These are phyloP conservation scores for Ceratobasidium sp. DNA, from an alignment of 1,284 basidiomycete species.

Conservation along the genomic window DNA sequence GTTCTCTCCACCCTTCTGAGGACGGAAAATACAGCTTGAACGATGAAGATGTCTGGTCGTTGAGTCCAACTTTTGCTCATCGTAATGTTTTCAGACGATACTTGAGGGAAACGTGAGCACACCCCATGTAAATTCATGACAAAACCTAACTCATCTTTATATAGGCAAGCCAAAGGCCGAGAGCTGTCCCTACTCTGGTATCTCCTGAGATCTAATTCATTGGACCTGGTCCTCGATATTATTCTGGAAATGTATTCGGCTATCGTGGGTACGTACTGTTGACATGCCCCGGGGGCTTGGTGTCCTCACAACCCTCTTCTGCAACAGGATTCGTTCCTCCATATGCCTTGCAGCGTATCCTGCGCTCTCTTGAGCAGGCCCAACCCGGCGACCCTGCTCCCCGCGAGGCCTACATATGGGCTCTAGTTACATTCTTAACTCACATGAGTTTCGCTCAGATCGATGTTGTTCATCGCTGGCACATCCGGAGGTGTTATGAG, in stretches of 20 bases:
- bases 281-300: neutral
- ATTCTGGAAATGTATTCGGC: conserved; percentile 70
- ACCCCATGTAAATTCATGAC: conserved; percentile 33
- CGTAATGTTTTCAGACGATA: conserved; percentile 75
- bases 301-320: neutral
- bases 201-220: conserved; percentile 73
- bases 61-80: conserved; percentile 55
- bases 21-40: conserved; percentile 65
- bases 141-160: conserved; percentile 5
- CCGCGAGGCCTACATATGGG: conserved; percentile 49
- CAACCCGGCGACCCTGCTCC: conserved; percentile 15
- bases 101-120: conserved; percentile 51
- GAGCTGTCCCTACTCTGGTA: conserved; percentile 66
- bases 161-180: conserved; percentile 53
- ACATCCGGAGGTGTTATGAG: conserved; percentile 71
- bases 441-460: conserved; percentile 75
- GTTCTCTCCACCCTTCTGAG: conserved; percentile 32
- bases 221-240: conserved; percentile 74
- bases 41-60: conserved; percentile 73
- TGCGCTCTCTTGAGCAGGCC: conserved; percentile 49
- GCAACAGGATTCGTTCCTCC: conserved; percentile 58
- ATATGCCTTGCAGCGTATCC: conserved; percentile 50
- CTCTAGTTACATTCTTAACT: conserved; percentile 51
- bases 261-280: conserved; percentile 51
- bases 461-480: conserved; percentile 73